These are phyloP conservation scores for Cetraspora pellucida DNA, from an alignment of 192 early-diverging fungal species.

Conservation along the genomic window DNA sequence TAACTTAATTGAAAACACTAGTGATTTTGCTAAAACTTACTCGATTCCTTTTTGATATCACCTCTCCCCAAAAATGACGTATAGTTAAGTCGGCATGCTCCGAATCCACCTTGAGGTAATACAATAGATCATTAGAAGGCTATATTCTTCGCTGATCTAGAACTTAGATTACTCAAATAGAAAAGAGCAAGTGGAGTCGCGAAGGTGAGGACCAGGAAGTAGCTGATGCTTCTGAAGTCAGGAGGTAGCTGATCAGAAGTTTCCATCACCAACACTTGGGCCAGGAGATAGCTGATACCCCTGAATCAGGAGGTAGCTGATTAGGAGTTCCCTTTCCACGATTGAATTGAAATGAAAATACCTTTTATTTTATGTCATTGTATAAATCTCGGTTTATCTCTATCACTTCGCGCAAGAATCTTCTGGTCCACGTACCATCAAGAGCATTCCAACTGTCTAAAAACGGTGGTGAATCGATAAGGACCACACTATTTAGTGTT, in stretches of 20 bases:
- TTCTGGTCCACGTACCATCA: neutral
- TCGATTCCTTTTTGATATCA: neutral
- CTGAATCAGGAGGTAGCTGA: neutral
- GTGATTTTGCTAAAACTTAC: neutral
- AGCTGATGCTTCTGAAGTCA: neutral
- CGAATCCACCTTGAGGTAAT: neutral
- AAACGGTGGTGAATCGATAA: neutral
- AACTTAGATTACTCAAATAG: neutral
- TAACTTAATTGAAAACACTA: neutral
- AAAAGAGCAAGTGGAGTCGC: neutral
- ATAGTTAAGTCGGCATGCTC: neutral
- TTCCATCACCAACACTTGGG: neutral
- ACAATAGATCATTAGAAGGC: neutral
- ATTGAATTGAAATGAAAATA: neutral
- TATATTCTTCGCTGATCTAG: neutral
- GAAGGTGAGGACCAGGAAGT: neutral
- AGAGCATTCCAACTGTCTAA: neutral
- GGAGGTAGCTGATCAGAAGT: neutral
- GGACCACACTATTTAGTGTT: neutral
- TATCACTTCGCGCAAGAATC: neutral
- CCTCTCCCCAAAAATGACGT: neutral
- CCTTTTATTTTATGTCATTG: neutral
- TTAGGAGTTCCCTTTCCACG: neutral
- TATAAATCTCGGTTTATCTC: neutral
- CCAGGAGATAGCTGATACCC: neutral